phyloP scores from a whole-genome alignment of 768 basidiomycete genomes.

The Cystofilobasidium capitatum region DNA sequence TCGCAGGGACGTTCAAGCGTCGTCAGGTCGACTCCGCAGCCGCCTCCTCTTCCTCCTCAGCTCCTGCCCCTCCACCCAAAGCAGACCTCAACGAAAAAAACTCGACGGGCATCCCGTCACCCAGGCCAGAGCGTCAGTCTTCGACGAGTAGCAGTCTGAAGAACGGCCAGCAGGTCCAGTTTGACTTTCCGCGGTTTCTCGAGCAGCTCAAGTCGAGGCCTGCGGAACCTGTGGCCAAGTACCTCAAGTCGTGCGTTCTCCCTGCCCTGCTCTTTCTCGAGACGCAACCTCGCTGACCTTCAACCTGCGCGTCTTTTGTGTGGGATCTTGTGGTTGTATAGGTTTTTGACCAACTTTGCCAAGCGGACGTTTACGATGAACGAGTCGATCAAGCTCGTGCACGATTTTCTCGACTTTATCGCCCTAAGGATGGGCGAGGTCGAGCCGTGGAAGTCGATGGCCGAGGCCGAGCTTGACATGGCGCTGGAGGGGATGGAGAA shows the following conservation, averaged over 20 bases:
- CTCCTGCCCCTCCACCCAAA: not conserved
- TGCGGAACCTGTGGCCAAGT: constrained; percentile 89
- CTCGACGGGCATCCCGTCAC: not conserved
- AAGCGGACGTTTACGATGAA: constrained; percentile 83
- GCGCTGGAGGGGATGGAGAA: constrained; percentile 99
- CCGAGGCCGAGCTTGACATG: constrained; percentile 83
- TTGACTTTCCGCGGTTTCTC: constrained; percentile 23
- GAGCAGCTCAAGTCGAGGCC: constrained; percentile 59
- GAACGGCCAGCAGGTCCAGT: constrained; percentile 1
- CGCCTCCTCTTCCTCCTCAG: not conserved
- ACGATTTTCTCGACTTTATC: constrained; percentile 95
- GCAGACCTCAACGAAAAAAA: not conserved
- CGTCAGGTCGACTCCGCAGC: not conserved
- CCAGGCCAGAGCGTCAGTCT: not conserved
- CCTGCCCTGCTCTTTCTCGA: not conserved
- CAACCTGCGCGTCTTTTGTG: not conserved
- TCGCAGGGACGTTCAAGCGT: constrained; percentile 7
- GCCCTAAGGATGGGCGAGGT: constrained; percentile 59
- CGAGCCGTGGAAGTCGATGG: constrained; percentile 59
- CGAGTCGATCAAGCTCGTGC: constrained; percentile 91
- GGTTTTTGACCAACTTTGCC: constrained; percentile 85
- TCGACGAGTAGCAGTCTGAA: not conserved
- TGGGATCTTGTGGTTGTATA: constrained; percentile 36
- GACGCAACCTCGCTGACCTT: not conserved
- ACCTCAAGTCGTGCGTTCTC: constrained; percentile 74